Evolutionary conservation across 176 grass and related monocot genomes (phyloP).

Genomic region (Musa schizocarpa): DNA sequence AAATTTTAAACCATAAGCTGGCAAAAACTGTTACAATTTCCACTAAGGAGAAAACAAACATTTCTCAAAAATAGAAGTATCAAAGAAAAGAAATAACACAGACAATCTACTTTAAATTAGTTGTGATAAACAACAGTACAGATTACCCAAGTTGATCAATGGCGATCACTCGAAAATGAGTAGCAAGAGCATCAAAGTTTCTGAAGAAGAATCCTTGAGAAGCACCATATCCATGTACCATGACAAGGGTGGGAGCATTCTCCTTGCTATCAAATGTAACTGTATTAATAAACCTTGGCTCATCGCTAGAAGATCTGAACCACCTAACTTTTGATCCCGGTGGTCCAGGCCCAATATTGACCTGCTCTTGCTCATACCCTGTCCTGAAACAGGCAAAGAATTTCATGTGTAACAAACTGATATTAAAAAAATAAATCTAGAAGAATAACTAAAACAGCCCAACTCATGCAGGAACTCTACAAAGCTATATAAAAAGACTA

Average conservation of each 20-base stretch:
- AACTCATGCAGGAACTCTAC: too few species aligned
- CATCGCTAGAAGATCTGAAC: slow-evolving; percentile 82
- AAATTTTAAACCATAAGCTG: too few species aligned
- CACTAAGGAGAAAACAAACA: background rate
- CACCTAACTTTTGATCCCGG: slow-evolving; percentile 82
- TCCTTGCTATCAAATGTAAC: slow-evolving; percentile 90
- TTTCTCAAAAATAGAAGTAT: background rate
- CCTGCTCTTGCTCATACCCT: slow-evolving; percentile 64
- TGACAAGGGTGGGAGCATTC: slow-evolving; percentile 78
- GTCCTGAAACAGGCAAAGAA: slow-evolving; percentile 44
- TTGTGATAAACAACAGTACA: background rate
- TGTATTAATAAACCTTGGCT: slow-evolving; percentile 97
- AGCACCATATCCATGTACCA: slow-evolving; percentile 95
- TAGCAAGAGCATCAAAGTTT: slow-evolving; percentile 91
- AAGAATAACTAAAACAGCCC: background rate
- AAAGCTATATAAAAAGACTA: too few species aligned
- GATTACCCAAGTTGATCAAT: slow-evolving; percentile 91
- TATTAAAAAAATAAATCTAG: background rate
- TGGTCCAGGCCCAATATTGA: slow-evolving; percentile 86
- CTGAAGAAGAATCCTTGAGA: slow-evolving; percentile 94
- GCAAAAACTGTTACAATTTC: too few species aligned
- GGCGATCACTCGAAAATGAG: slow-evolving; percentile 74
- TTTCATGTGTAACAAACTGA: background rate
- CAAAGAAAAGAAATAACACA: background rate
- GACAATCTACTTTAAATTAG: background rate